Conservation (phyloP, 345 rosid species). For the Diplotaxis tenuifolia region DNA sequence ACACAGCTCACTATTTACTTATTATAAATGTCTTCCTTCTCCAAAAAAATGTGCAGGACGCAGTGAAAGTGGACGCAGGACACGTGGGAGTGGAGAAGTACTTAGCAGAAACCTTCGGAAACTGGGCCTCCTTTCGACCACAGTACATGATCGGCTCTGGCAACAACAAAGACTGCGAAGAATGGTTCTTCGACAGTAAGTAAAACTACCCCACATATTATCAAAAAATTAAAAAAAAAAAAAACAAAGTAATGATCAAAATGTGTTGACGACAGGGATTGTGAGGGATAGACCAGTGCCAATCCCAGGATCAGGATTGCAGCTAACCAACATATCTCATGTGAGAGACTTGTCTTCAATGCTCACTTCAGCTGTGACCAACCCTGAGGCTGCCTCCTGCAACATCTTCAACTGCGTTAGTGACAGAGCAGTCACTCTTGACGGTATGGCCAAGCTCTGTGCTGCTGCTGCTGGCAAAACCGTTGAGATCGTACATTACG, state of each 20-base stretch:
- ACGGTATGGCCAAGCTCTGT: slow-evolving; percentile 91
- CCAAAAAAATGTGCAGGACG: slow-evolving; percentile 53
- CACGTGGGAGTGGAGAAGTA: slow-evolving; percentile 90
- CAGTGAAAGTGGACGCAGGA: slow-evolving; percentile 76
- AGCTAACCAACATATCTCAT: slow-evolving; percentile 78
- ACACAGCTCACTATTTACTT: background rate
- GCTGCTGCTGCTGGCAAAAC: slow-evolving; percentile 81
- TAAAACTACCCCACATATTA: background rate
- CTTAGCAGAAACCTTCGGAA: slow-evolving; percentile 55
- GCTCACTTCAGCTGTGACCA: slow-evolving; percentile 72
- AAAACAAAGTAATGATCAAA: background rate
- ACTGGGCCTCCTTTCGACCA: slow-evolving; percentile 81
- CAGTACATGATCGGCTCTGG: slow-evolving; percentile 98
- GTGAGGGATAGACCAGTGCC: slow-evolving; percentile 81
- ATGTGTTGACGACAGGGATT: slow-evolving; percentile 54
- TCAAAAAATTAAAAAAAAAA: background rate
- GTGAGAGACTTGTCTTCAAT: slow-evolving; percentile 84
- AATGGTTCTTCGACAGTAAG: slow-evolving; percentile 96
- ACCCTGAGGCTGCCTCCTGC: slow-evolving; percentile 61
- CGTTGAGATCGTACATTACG: slow-evolving; percentile 76
- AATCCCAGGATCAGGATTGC: slow-evolving; percentile 95
- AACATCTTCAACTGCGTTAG: slow-evolving; percentile 87
- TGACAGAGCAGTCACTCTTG: slow-evolving; percentile 88
- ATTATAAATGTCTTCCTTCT: background rate
- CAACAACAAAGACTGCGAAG: slow-evolving; percentile 97